Base-by-base conservation (phyloP, 768 basidiomycete species). In the Trametes gibbosa region DNA sequence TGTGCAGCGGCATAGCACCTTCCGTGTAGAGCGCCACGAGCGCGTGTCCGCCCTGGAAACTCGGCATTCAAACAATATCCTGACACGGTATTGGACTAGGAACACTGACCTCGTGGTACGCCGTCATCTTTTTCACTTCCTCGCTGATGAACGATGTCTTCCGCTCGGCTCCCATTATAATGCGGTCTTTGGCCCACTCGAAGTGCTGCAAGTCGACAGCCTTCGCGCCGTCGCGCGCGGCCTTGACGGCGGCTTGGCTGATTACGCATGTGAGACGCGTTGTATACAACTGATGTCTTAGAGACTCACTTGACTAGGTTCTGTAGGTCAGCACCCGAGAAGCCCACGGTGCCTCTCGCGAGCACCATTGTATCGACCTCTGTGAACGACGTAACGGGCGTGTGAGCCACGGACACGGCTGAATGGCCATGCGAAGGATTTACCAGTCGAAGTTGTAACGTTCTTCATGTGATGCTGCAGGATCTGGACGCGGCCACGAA, bases 151-250 rank as follows among this genome's bases (percentile, higher is more conserved):
- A 95, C 41, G 89, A 86, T 56, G 90, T 95, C 76, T 86, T 90
- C 62, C 97, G 82, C 73, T 98, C 96, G 8, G 92, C 92, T 42
- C 97, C 97, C 95, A 99, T 95, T 62, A 97, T 76, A 60, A 98
- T 98, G 56, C 93, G 89, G 73, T 96, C 93, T 90, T 92, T 97
- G 13, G 97, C 97, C 97, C 97, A 99, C 76, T 98, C 96, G 70
- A 98, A 91, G 71, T 99, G 95, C 63, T 80, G 85, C 59, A 90
- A 72, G 23, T 74, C 75, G 6, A 99, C 94, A 61, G 84, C 80
- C 48, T 76, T 80, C 42, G 84, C 87, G 8, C 82, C 84, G 65
- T 98, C 92, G 67, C 91, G 87, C 13, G 93, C 87, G 10, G 97
- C 97, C 71, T 96, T 91, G 53, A 98, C 92, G 3, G 97, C 97